These are phyloP conservation scores for Rhizopogon salebrosus DNA, from an alignment of 768 basidiomycete species.

Conservation along the genomic window DNA sequence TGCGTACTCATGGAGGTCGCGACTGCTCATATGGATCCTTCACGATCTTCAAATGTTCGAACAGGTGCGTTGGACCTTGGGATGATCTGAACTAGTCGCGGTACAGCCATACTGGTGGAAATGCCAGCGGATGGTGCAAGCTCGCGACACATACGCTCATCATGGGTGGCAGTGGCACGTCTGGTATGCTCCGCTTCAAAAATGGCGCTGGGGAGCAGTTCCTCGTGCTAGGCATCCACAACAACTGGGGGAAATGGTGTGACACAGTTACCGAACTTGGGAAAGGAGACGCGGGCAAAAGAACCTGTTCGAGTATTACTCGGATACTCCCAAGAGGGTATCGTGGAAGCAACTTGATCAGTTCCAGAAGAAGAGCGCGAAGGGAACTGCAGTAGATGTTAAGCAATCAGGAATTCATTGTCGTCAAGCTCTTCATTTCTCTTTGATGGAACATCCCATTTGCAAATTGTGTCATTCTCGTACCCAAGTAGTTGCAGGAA, in stretches of 20 bases:
- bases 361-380: neutral
- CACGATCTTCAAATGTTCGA: too few relatives aligned
- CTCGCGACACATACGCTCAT: slow-evolving; percentile 20
- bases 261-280: slow-evolving; percentile 30
- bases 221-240: slow-evolving; percentile 34
- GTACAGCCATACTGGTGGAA: too few relatives aligned
- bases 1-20: too few relatives aligned
- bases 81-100: too few relatives aligned
- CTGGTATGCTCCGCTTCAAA: slow-evolving; percentile 31
- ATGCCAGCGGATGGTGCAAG: too few relatives aligned
- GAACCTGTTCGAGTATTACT: slow-evolving; percentile 15
- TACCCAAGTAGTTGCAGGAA: neutral
- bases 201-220: slow-evolving; percentile 25
- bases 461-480: too few relatives aligned
- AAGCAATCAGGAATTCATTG: neutral
- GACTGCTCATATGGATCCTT: too few relatives aligned
- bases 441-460: too few relatives aligned
- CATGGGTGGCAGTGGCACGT: slow-evolving; percentile 36
- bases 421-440: neutral
- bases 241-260: slow-evolving; percentile 34
- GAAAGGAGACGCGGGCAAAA: slow-evolving; percentile 15
- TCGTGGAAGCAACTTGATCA: neutral
- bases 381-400: neutral
- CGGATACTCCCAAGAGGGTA: neutral
- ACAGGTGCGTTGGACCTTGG: too few relatives aligned